Percentiles rank a stretch among this genome's conserved stretches.
These are phyloP conservation scores for Hypoxylon crocopeplum DNA, from an alignment of 495 filamentous ascomycete species.

Conservation along the genomic window DNA sequence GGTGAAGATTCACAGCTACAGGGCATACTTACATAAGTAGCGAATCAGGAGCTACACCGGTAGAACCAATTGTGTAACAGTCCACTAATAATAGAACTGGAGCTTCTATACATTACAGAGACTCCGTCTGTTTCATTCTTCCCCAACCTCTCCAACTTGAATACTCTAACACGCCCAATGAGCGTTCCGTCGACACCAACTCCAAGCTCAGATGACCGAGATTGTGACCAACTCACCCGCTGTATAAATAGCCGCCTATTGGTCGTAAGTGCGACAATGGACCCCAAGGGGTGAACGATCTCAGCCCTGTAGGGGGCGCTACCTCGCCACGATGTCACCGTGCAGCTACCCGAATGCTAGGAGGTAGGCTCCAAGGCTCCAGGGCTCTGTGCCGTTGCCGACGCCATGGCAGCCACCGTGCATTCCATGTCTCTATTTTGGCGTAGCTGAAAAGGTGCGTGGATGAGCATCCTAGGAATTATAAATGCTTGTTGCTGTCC, in stretches of 20 bases:
- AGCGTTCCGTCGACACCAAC: neutral
- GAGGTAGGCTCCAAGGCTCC: no score
- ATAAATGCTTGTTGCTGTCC: conserved; percentile 23
- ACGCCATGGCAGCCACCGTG: conserved; percentile 6
- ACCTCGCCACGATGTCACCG: conserved; percentile 30
- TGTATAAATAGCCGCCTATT: conserved; percentile 13
- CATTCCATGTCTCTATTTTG: conserved; percentile 8
- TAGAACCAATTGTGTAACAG: no score
- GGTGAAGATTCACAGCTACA: no score
- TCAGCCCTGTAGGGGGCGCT: conserved; percentile 29
- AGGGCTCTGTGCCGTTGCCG: conserved; percentile 18
- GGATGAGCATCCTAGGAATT: conserved; percentile 23
- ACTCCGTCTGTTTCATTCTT: neutral
- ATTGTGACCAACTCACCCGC: conserved; percentile 20
- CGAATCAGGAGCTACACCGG: no score
- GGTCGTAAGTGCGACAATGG: conserved; percentile 5
- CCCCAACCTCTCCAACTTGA: neutral
- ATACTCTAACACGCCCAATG: neutral
- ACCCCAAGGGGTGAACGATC: conserved; percentile 13
- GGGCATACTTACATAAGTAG: no score
- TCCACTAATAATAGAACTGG: no score
- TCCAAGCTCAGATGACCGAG: conserved; percentile 18
- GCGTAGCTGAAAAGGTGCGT: conserved; percentile 10
- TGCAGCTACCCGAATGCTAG: conserved; percentile 17
- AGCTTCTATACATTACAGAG: no score